Conservation (phyloP, 768 basidiomycete species). For the Tulasnella sp. region DNA sequence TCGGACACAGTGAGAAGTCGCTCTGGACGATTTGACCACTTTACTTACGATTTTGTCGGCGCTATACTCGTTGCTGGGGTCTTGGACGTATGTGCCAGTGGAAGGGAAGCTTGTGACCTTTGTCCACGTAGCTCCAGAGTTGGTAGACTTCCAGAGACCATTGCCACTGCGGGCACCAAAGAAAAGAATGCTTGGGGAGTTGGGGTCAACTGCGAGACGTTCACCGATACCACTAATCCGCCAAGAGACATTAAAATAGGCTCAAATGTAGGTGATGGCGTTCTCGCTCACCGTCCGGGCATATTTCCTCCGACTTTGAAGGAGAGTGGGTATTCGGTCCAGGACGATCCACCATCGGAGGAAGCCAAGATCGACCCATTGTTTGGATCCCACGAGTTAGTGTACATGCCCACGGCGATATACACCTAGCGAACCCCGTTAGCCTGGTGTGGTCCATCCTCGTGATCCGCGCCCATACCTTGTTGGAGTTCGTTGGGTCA, state of each 20-base stretch:
- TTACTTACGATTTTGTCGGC: slow-evolving; percentile 13
- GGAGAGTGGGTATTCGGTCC: slow-evolving; percentile 42
- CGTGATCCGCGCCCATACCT: slow-evolving; percentile 43
- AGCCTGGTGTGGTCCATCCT: background rate
- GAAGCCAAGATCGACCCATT: slow-evolving; percentile 58
- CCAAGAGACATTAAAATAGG: slow-evolving; percentile 5
- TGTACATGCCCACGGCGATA: slow-evolving; percentile 25
- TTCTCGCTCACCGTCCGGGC: slow-evolving; percentile 47
- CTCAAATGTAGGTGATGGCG: slow-evolving; percentile 22
- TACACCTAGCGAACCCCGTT: slow-evolving; percentile 40
- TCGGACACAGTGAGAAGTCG: slow-evolving; percentile 29
- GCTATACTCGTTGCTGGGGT: slow-evolving; percentile 26
- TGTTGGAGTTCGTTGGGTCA: slow-evolving; percentile 49
- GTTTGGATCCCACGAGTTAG: slow-evolving; percentile 50
- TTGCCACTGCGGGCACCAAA: slow-evolving; percentile 59
- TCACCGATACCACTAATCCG: slow-evolving; percentile 26
- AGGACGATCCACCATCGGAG: slow-evolving; percentile 50
- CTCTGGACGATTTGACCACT: background rate
- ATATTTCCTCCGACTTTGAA: slow-evolving; percentile 66
- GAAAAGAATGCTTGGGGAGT: slow-evolving; percentile 52
- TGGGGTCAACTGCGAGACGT: slow-evolving; percentile 57
- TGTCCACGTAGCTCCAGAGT: slow-evolving; percentile 51
- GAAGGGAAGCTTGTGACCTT: slow-evolving; percentile 52
- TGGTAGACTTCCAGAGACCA: slow-evolving; percentile 58
- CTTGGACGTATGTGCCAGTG: slow-evolving; percentile 47